Evolutionary conservation across 2,329 filamentous ascomycete genomes (phyloP).

Genomic region (Ceratocystiopsis brevicomis): DNA sequence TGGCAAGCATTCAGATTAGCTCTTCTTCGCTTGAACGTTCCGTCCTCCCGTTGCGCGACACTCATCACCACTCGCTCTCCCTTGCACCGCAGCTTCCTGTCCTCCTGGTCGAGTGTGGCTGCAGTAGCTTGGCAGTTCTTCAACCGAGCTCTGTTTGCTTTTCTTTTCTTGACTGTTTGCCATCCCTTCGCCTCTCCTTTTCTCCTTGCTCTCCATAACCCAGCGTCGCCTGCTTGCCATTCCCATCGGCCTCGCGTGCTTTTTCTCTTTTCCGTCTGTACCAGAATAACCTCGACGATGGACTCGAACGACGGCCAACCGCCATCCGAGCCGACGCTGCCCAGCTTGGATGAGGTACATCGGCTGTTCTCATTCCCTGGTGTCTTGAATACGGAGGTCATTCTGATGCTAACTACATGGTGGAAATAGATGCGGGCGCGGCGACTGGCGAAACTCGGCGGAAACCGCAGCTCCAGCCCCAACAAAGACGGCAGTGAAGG

Average conservation of each 20-base stretch:
- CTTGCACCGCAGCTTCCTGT: no score
- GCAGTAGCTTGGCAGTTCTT: no score
- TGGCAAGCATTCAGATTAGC: no score
- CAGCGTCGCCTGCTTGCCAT: no score
- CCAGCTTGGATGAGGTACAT: constrained; percentile 10
- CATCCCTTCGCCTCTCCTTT: not conserved
- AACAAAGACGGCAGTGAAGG: constrained; percentile 6
- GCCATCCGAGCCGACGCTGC: constrained; percentile 12
- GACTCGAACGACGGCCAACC: constrained; percentile 26
- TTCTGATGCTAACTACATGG: not conserved
- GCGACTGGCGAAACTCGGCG: constrained; percentile 25
- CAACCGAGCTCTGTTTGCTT: not conserved
- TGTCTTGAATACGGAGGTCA: not conserved
- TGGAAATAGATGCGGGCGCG: constrained; percentile 10
- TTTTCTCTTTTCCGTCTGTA: not conserved
- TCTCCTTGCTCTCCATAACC: not conserved
- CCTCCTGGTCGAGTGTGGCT: no score
- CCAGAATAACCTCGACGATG: constrained; percentile 16
- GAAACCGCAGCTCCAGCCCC: constrained; percentile 10
- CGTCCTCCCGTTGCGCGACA: no score
- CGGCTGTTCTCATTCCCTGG: not conserved
- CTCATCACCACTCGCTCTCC: no score
- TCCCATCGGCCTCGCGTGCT: not conserved
- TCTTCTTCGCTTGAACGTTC: no score
- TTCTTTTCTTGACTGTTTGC: not conserved